Evolutionary conservation across 192 early-diverging fungal species (phyloP), one percentile per base, ranked within the genome.

Genomic region (Backusella psychrophila): DNA sequence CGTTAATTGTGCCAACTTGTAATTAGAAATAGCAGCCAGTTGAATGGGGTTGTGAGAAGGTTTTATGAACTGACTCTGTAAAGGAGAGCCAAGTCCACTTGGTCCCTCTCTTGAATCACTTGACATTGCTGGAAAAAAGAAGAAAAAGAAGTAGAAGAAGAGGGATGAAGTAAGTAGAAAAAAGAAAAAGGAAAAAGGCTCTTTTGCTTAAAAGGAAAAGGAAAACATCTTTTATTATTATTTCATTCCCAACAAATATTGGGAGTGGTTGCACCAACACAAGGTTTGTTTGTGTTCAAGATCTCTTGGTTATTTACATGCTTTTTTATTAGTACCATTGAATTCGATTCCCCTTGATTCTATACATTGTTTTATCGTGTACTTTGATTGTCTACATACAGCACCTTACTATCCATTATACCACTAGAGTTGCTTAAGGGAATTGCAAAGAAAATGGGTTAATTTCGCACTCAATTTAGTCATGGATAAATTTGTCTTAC

Each of bases 1-100:
- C 2, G 82, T 83, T 11, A 83, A 73, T 69, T 83, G 82, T 4
- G 82, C 82, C 49, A 83, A 67, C 29, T 83, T 83, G 65, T 83
- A 83, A 35, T 83, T 83, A 26, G 82, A 80, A 59, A 83, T 78
- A 42, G 82, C 82, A 1, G 82, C 79, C 1, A 83, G 66, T 59
- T 83, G 82, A 31, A 83, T 76, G 21, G 82, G 82, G 44, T 83
- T 83, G 68, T 83, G 76, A 39, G 49, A 66, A 23, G 79, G 52
- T 3, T 49, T 49, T 49, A 59, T 53, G 34, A 80, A 59, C 29
- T 75, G 78, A 71, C 39, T 49, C 12, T 63, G 56, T 63, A 63
- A 63, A 63, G 56, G 56, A 12, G 56, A 63, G 12, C 56, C 21
- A 12, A 63, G 56, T 29, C 56, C 56, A 63, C 23, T 63, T 29